Evolutionary conservation across 495 filamentous ascomycete genomes (phyloP), one percentile per base, ranked within the genome.

Genomic region (Polyplosphaeria fusca): DNA sequence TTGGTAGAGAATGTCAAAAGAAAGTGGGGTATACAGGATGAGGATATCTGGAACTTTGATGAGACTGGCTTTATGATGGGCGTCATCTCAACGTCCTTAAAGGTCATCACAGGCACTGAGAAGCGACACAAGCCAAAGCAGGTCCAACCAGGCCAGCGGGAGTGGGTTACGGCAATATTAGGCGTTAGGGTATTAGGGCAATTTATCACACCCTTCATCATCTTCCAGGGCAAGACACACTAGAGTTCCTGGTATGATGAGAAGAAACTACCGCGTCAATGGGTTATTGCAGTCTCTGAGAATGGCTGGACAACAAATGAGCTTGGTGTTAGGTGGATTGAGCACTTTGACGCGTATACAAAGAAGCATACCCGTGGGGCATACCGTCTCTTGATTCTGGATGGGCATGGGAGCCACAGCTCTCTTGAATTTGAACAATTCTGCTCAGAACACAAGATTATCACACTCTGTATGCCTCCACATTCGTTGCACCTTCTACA

Each of bases 11-110:
- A 70, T 27, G 68, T 57, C 40, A 64, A 57, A 14, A 52, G 45
- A 13, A 65, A 75, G 55, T 71, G 75, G 49, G 61, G 65, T 12
- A 73, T 78, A 39, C 20, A 27, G 5, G 57, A 70, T n/a, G 61
- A 70, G 14, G 70, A 76, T 66, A 68, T 72, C 39, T 75, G n/a
- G n/a, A n/a, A n/a, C n/a, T n/a, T n/a, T n/a, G n/a, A n/a, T n/a
- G n/a, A n/a, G n/a, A n/a, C n/a, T 30, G 18, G 45, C 45, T 30
- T 27, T 47, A 47, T 30, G 18, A 47, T 47, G 24, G 45, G 45
- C 45, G 32, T n/a, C 14, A 47, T 47, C 16, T 5, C 23, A 7
- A 7, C 23, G 2, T 19, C 27, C 12, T 9, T 47, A 47, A n/a
- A n/a, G 2, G 45, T 47, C 20, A 26, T 47, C 18, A 47, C 45